Percentiles rank a stretch among this genome's conserved stretches.
phyloP scores from a whole-genome alignment of 768 basidiomycete species.

The Favolaschia claudopus region DNA sequence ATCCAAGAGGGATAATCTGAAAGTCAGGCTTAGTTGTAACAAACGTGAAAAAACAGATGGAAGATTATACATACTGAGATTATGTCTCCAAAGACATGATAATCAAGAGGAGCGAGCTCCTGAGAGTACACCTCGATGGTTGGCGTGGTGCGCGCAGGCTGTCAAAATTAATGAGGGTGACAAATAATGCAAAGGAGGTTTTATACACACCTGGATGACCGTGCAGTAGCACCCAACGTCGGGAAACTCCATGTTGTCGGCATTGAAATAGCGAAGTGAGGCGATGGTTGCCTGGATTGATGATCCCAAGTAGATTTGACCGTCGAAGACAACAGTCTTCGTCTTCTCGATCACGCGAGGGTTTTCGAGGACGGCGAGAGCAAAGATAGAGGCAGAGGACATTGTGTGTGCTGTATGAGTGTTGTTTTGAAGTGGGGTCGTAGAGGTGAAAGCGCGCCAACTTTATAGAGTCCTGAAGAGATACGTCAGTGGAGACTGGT shows the following conservation, averaged over 20 bases:
- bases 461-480: too few species aligned
- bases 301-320: too few species aligned
- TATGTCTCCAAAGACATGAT: neutral
- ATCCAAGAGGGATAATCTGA: neutral
- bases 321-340: neutral
- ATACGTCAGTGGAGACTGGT: too few species aligned
- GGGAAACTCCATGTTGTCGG: neutral
- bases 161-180: neutral
- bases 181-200: neutral
- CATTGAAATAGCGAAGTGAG: conserved; percentile 1
- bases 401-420: too few species aligned
- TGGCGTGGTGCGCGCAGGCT: neutral
- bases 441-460: too few species aligned
- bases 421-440: too few species aligned
- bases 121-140: conserved; percentile 3
- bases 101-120: neutral
- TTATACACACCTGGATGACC: neutral
- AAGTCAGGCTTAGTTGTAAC: too few species aligned
- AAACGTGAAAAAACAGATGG: neutral
- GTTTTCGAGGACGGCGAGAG: too few species aligned
- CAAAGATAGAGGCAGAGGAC: too few species aligned
- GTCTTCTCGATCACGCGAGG: too few species aligned
- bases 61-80: neutral
- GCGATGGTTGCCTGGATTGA: too few species aligned
- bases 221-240: neutral